Conservation (phyloP, 352 stramenopile species). For the Pythium volutum region DNA sequence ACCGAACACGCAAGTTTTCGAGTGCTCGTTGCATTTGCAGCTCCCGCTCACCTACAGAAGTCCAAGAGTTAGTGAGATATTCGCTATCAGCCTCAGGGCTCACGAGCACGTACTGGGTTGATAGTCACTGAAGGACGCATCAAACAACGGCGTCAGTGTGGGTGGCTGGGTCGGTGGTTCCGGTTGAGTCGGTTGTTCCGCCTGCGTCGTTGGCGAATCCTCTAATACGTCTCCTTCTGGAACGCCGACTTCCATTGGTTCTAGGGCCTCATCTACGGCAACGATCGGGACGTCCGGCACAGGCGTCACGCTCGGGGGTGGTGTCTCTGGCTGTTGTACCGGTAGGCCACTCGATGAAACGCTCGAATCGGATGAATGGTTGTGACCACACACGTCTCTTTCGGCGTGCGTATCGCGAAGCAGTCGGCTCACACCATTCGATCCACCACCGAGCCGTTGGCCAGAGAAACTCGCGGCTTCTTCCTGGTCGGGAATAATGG, state of each 20-base stretch:
- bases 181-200: background rate
- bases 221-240: background rate
- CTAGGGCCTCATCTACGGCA: background rate
- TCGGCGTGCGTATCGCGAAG: background rate
- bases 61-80: background rate
- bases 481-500: constrained; percentile 26
- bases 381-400: background rate
- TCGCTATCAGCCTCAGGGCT: too few relatives aligned
- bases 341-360: background rate
- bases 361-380: background rate
- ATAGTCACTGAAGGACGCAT: constrained; percentile 25
- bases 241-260: constrained; percentile 14
- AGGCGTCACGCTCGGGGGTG: background rate
- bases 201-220: background rate
- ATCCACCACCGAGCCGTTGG: constrained; percentile 40
- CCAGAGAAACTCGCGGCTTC: constrained; percentile 15
- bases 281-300: too few relatives aligned
- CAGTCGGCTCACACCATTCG: constrained; percentile 31
- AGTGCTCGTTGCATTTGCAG: constrained; percentile 46
- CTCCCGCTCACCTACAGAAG: constrained; percentile 49
- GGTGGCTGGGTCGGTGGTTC: background rate
- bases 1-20: constrained; percentile 32
- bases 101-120: constrained; percentile 38
- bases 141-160: constrained; percentile 2
- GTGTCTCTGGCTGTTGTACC: background rate